phyloP scores from a whole-genome alignment of 2,329 filamentous ascomycete genomes.

The Stemphylium beticola region DNA sequence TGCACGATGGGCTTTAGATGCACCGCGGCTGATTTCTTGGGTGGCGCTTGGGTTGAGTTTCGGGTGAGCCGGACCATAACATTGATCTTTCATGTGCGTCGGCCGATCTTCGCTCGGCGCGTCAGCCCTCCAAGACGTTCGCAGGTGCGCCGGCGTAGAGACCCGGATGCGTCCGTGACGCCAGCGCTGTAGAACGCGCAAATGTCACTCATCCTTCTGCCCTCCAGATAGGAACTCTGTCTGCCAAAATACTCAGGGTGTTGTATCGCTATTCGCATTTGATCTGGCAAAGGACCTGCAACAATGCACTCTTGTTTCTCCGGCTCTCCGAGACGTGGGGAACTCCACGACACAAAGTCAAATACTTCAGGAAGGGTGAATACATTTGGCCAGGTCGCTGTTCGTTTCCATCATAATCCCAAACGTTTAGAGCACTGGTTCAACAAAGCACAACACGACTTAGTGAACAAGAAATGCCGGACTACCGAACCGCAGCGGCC shows the following conservation, averaged over 20 bases:
- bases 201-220: not conserved
- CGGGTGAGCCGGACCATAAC: no score
- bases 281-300: no score
- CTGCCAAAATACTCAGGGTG: not conserved
- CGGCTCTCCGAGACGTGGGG: not conserved
- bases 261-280: not conserved
- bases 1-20: no score
- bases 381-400: constrained; percentile 22
- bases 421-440: constrained; percentile 25
- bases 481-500: not conserved
- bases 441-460: constrained; percentile 14
- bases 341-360: not conserved
- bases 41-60: no score
- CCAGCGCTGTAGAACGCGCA: no score
- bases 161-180: no score
- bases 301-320: not conserved
- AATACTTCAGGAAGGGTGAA: constrained; percentile 14
- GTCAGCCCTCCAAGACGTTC: no score
- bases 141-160: no score
- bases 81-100: no score
- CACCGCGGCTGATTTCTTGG: no score
- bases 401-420: constrained; percentile 27
- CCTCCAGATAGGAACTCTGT: not conserved
- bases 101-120: no score
- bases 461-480: not conserved